These are phyloP conservation scores for Albifimbria verrucaria DNA, from an alignment of 2,329 filamentous ascomycete genomes.

Conservation along the genomic window DNA sequence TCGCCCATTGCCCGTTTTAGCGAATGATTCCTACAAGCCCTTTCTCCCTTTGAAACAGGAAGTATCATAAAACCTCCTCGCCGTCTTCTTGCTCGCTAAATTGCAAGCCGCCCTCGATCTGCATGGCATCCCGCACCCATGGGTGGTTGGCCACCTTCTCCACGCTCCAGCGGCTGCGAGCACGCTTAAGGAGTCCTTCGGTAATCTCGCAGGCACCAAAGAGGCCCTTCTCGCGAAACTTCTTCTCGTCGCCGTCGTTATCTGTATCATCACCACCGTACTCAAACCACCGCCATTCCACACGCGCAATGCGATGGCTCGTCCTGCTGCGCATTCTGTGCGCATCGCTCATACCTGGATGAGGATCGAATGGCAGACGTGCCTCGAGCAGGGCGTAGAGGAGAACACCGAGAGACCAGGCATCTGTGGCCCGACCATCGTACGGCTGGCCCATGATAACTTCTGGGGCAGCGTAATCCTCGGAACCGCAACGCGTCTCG, in stretches of 20 bases:
- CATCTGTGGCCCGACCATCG: slow-evolving; percentile 86
- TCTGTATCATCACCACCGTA: slow-evolving; percentile 83
- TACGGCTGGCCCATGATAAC: slow-evolving; percentile 94
- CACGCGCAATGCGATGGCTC: slow-evolving; percentile 89
- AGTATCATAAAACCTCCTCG: slow-evolving; percentile 41
- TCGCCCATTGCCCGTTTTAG: background rate
- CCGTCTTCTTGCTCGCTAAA: slow-evolving; percentile 59
- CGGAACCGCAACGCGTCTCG: slow-evolving; percentile 90
- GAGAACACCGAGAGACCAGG: slow-evolving; percentile 91
- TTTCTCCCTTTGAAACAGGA: background rate
- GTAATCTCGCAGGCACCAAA: slow-evolving; percentile 77
- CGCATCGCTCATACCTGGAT: slow-evolving; percentile 74
- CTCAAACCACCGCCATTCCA: slow-evolving; percentile 92
- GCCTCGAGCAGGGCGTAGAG: slow-evolving; percentile 92
- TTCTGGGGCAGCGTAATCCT: slow-evolving; percentile 96
- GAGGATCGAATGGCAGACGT: slow-evolving; percentile 88
- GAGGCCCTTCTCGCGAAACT: slow-evolving; percentile 62
- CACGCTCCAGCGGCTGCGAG: slow-evolving; percentile 72
- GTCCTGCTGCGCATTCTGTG: slow-evolving; percentile 76
- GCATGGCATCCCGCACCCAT: slow-evolving; percentile 76
- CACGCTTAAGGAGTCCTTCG: slow-evolving; percentile 79
- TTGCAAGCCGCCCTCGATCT: slow-evolving; percentile 59
- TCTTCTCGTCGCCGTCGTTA: slow-evolving; percentile 65
- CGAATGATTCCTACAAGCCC: slow-evolving; percentile 1
- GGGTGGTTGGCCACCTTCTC: slow-evolving; percentile 67